These are phyloP conservation scores for Buxus sempervirens DNA, from an alignment of 164 flowering plant species.

Conservation along the genomic window DNA sequence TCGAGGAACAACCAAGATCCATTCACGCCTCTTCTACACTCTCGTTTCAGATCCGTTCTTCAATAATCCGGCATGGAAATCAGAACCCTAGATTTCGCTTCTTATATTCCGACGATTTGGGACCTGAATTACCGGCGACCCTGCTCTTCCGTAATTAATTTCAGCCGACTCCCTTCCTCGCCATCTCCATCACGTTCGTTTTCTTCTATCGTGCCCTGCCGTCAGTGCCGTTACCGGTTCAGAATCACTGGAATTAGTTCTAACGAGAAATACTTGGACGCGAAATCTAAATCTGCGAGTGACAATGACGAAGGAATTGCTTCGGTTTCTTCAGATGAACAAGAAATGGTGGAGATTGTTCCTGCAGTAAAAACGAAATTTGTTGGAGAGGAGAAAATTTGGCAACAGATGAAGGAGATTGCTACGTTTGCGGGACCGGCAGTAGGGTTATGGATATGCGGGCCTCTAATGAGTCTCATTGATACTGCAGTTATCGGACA, in stretches of 20 bases:
- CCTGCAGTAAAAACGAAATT: slow-evolving; percentile 27
- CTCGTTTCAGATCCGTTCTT: background rate
- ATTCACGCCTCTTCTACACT: background rate
- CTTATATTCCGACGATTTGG: slow-evolving; percentile 1
- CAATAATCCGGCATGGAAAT: background rate
- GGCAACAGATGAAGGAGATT: slow-evolving; percentile 73
- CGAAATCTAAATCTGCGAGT: background rate
- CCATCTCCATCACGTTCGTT: background rate
- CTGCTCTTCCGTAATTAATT: background rate
- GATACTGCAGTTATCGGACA: slow-evolving; percentile 94
- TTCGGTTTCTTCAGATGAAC: slow-evolving; percentile 2
- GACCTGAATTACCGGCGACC: background rate
- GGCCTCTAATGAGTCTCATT: slow-evolving; percentile 90
- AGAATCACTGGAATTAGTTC: slow-evolving; percentile 22
- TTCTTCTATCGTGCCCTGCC: background rate
- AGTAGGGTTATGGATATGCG: slow-evolving; percentile 80
- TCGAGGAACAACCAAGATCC: too few species aligned
- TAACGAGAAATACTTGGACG: slow-evolving; percentile 13
- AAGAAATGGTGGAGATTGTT: slow-evolving; percentile 8
- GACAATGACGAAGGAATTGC: slow-evolving; percentile 1
- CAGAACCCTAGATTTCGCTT: slow-evolving; percentile 14
- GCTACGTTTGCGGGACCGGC: slow-evolving; percentile 85
- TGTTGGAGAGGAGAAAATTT: slow-evolving; percentile 43
- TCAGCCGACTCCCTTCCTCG: background rate
- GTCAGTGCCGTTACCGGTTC: slow-evolving; percentile 1